Evolutionary conservation across 2,329 filamentous ascomycete species (phyloP).

Genomic region (Leptographium wingfieldii): DNA sequence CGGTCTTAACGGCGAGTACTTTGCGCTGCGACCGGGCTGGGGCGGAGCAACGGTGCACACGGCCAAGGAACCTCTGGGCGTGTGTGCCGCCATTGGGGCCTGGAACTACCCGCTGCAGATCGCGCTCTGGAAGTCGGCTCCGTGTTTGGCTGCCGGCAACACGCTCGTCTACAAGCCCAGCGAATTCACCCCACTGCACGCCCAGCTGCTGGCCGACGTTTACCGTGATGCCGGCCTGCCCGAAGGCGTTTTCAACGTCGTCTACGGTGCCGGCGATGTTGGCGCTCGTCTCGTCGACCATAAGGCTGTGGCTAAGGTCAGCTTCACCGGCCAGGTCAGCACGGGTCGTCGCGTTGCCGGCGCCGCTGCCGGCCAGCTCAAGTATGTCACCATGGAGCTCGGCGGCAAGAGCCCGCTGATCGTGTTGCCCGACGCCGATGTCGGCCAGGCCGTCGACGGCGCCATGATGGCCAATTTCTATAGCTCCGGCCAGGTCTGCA

Average conservation of each 20-base stretch:
- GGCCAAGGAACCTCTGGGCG: conserved; percentile 22
- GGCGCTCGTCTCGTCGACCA: conserved; percentile 12
- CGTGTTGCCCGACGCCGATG: conserved; percentile 65
- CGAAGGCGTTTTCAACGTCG: conserved; percentile 28
- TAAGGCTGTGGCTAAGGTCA: conserved; percentile 46
- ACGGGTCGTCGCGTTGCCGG: conserved; percentile 53
- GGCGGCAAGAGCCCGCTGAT: conserved; percentile 55
- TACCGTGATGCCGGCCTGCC: conserved; percentile 30
- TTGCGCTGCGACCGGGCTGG: conserved; percentile 24
- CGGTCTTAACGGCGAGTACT: conserved; percentile 21
- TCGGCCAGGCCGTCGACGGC: conserved; percentile 72
- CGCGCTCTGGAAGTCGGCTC: conserved; percentile 26
- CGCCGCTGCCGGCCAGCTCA: conserved; percentile 45
- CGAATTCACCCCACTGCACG: conserved; percentile 28
- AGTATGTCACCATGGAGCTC: conserved; percentile 60
- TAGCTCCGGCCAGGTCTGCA: conserved; percentile 83
- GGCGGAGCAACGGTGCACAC: conserved; percentile 31
- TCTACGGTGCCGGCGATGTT: conserved; percentile 25
- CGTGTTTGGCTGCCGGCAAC: conserved; percentile 31
- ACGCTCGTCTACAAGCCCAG: conserved; percentile 30
- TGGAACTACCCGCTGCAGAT: conserved; percentile 28
- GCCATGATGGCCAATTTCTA: conserved; percentile 94
- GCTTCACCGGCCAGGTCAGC: conserved; percentile 56
- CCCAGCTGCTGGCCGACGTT: conserved; percentile 23
- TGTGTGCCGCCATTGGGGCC: conserved; percentile 22